Evolutionary conservation across 352 stramenopile genomes (phyloP), one percentile per base, ranked within the genome.

Genomic region (Globisporangium cederbergense): DNA sequence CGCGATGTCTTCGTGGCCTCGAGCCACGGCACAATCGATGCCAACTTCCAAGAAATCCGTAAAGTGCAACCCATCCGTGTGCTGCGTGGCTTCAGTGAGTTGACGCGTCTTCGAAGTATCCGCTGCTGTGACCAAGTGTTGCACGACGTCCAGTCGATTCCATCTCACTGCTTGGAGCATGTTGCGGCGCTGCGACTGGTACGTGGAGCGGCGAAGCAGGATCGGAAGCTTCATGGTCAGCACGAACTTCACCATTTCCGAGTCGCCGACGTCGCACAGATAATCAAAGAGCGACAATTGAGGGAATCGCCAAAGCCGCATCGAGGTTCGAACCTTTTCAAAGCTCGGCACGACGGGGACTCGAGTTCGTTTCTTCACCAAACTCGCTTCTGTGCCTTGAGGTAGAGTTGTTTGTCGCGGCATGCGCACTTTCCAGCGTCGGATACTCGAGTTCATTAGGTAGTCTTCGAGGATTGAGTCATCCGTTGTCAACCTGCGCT

Each of bases 1-100:
- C 9, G 78, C 72, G 73, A 90, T 87, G 4, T 81, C 71, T 64
- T 89, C 70, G n/a, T 89, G 72, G 20, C 83, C 83, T n/a, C 83
- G 72, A 2, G 69, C 81, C 3, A 83, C 66, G 5, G 79, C 76
- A 55, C 72, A 76, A 25, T 92, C 78, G n/a, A 92, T 64, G 9
- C 68, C 79, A 5, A 70, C 52, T 60, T 90, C 81, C 2, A 92
- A 42, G 43, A 90, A 92, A 52, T 92, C 75, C 30, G 71, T 52
- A 60, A 85, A 87, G 40, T 85, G 72, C 18, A 74, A 45, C 4
- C 56, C 46, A 52, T 66, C 60, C 3, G 51, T 70, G 58, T 58
- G 64, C 4, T 57, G 43, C 9, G 68, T 75, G 11, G 63, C 56
- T 42, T 68, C 63, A 22, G 47, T 53, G 10, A 46, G 38, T 11